A percentile compares a stretch with the other conserved stretches of the same genome.
These are phyloP conservation scores for Vitis labrusca DNA, from an alignment of 164 flowering plant species.

Conservation along the genomic window DNA sequence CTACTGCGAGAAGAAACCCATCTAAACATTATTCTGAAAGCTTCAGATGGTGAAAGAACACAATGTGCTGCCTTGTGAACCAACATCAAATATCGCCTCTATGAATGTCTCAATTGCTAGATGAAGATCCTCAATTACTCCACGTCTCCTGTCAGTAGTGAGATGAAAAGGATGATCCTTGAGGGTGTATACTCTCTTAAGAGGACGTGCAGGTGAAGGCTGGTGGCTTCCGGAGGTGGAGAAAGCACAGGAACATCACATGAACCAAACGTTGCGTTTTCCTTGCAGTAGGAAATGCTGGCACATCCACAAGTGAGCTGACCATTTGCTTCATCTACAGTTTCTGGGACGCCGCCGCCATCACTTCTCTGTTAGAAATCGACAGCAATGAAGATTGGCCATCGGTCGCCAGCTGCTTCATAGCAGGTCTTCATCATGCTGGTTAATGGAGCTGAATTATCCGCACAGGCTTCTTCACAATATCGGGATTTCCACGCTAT, in stretches of 20 bases:
- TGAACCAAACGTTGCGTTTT: conserved; percentile 38
- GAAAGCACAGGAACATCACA: conserved; percentile 44
- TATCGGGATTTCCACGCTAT: too few species aligned
- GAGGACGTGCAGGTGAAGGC: conserved; percentile 24
- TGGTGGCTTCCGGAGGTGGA: conserved; percentile 21
- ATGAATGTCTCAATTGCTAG: conserved; percentile 82
- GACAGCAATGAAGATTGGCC: too few species aligned
- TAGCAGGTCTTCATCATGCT: too few species aligned
- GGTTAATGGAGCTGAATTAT: too few species aligned
- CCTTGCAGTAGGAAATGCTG: conserved; percentile 49
- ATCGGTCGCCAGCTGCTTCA: too few species aligned
- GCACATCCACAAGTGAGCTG: conserved; percentile 45
- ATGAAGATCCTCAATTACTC: conserved; percentile 97
- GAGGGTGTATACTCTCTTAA: conserved; percentile 36
- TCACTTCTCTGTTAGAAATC: conserved; percentile 27
- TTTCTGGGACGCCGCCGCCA: conserved; percentile 51
- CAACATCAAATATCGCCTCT: conserved; percentile 70
- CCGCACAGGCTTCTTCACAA: too few species aligned
- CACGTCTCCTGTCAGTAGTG: conserved; percentile 92
- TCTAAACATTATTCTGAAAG: conserved; percentile 33
- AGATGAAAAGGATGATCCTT: conserved; percentile 71
- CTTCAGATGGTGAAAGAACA: conserved; percentile 69
- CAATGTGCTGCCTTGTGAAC: conserved; percentile 77
- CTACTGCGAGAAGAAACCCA: conserved; percentile 42
- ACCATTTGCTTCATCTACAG: conserved; percentile 40